Conservation (phyloP, 2,329 filamentous ascomycete genomes). For the Fusarium mundagurra region DNA sequence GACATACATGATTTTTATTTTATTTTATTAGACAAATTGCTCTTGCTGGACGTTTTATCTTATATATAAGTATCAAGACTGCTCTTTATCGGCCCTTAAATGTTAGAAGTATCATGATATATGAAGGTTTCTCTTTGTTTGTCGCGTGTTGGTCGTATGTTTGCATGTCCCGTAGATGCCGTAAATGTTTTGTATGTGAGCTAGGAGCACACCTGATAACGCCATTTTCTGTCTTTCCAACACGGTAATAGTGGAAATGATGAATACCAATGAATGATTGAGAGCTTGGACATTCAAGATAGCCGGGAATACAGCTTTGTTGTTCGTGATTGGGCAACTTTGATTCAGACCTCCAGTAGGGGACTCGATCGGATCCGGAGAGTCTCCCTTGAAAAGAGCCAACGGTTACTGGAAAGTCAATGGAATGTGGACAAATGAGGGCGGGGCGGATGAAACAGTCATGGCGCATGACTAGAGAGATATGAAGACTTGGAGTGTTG, state of each 20-base stretch:
- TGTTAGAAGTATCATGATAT: constrained; percentile 7
- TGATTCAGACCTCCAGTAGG: background rate
- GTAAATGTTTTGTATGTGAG: background rate
- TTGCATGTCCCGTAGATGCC: constrained; percentile 2
- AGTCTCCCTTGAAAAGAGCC: background rate
- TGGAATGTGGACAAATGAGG: background rate
- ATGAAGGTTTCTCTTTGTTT: constrained; percentile 20
- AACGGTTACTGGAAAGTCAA: background rate
- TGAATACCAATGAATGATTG: background rate
- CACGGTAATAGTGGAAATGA: background rate
- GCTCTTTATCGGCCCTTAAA: constrained; percentile 1
- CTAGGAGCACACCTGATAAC: background rate
- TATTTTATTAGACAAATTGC: background rate
- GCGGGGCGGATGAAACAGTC: background rate
- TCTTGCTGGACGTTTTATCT: background rate
- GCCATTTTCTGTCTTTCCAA: background rate
- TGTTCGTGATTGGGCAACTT: background rate
- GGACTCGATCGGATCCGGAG: background rate
- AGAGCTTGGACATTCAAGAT: background rate
- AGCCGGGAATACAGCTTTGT: background rate
- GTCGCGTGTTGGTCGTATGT: constrained; percentile 38
- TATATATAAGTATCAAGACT: background rate
- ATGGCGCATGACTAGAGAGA: background rate
- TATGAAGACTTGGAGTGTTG: background rate
- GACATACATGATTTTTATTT: background rate